Percentiles rank a stretch among this genome's conserved stretches.
These are phyloP conservation scores for Coemansia sp. DNA, from an alignment of 192 early-diverging fungal species.

Conservation along the genomic window DNA sequence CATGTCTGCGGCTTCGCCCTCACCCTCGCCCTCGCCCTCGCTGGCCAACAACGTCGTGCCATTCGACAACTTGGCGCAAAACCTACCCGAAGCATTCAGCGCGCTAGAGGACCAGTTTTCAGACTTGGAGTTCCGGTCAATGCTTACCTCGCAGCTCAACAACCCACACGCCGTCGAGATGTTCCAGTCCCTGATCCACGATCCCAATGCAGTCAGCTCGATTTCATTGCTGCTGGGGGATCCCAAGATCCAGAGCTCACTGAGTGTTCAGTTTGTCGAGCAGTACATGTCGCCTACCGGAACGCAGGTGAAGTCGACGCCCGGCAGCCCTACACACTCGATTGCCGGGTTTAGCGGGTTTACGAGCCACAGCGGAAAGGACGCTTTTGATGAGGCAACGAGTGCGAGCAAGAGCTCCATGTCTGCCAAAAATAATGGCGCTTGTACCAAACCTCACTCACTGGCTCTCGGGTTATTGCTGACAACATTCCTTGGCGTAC, in stretches of 20 bases:
- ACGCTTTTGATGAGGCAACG: slow-evolving; percentile 21
- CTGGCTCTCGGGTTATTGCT: slow-evolving; percentile 32
- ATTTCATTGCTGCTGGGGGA: slow-evolving; percentile 46
- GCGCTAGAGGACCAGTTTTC: slow-evolving; percentile 48
- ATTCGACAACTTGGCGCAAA: slow-evolving; percentile 51
- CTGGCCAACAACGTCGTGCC: slow-evolving; percentile 19
- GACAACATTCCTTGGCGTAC: slow-evolving; percentile 15
- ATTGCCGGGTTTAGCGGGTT: slow-evolving; percentile 24
- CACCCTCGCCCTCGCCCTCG: neutral
- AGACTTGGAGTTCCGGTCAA: slow-evolving; percentile 37
- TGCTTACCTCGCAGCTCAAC: slow-evolving; percentile 48
- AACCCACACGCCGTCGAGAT: slow-evolving; percentile 55
- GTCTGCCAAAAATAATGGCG: slow-evolving; percentile 14
- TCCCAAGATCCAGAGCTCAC: slow-evolving; percentile 49
- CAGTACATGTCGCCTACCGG: slow-evolving; percentile 26
- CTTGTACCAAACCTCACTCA: slow-evolving; percentile 14
- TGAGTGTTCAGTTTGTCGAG: slow-evolving; percentile 50
- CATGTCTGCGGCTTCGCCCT: neutral
- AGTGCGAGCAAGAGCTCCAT: slow-evolving; percentile 11
- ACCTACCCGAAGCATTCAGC: slow-evolving; percentile 49
- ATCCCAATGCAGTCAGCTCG: slow-evolving; percentile 40
- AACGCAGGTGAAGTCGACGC: neutral
- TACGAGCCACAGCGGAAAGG: slow-evolving; percentile 11
- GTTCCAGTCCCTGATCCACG: slow-evolving; percentile 55
- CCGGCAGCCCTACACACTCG: neutral